Percentiles rank a stretch among this genome's conserved stretches.
Conservation (phyloP, 306 rosid genomes). For the Glycine tomentella region DNA sequence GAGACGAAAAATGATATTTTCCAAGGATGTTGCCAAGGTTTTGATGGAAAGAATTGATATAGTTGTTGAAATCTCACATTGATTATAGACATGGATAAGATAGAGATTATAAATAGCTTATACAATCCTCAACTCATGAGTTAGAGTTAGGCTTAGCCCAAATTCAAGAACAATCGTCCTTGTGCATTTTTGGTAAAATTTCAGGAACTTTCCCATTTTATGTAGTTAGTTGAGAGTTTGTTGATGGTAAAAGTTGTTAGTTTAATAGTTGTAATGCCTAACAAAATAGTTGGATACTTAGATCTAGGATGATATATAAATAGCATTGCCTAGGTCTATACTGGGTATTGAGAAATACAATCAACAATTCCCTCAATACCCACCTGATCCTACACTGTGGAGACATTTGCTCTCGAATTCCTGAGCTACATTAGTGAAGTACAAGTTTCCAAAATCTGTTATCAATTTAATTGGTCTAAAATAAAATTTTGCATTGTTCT, state of each 20-base stretch:
- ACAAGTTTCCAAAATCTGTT: neutral
- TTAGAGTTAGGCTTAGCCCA: neutral
- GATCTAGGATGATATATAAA: neutral
- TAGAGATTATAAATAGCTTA: neutral
- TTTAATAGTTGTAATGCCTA: neutral
- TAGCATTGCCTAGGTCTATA: neutral
- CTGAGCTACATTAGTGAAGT: neutral
- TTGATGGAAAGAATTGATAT: neutral
- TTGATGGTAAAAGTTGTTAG: neutral
- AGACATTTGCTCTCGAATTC: neutral
- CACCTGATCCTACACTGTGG: neutral
- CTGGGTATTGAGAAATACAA: conserved; percentile 8
- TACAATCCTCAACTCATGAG: neutral
- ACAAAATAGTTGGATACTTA: neutral
- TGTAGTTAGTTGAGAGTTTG: neutral
- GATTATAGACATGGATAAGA: neutral
- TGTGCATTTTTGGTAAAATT: neutral
- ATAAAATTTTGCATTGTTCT: neutral
- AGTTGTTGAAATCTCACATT: neutral
- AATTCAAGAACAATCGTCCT: neutral
- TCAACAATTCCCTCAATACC: neutral
- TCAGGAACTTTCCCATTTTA: neutral
- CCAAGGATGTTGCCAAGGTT: neutral
- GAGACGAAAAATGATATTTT: neutral
- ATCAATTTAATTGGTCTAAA: neutral